A percentile compares a stretch with the other conserved stretches of the same genome.
Conservation (phyloP, 257 asterid genomes). For the Prunella vulgaris region DNA sequence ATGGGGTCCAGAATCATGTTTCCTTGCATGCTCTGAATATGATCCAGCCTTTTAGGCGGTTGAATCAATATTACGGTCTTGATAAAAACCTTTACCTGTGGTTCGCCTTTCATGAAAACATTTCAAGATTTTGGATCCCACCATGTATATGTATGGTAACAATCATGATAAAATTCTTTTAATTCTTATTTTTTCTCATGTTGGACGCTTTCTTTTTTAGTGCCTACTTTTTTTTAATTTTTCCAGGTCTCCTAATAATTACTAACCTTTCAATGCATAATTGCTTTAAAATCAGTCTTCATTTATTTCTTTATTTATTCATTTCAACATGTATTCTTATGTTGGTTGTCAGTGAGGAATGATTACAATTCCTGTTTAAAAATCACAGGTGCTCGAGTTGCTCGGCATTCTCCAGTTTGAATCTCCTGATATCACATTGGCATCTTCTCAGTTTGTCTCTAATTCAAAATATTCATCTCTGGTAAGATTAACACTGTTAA, state of each 20-base stretch:
- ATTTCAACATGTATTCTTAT: background rate
- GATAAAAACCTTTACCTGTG: background rate
- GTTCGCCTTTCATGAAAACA: background rate
- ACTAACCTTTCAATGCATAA: background rate
- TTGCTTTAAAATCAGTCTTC: background rate
- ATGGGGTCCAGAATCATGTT: too few relatives aligned
- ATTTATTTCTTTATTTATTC: background rate
- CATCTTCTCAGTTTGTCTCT: slow-evolving; percentile 69
- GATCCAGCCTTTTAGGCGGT: background rate
- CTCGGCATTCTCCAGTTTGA: slow-evolving; percentile 83
- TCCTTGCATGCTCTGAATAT: too few relatives aligned
- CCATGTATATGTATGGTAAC: background rate
- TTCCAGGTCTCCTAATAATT: background rate
- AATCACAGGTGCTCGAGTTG: slow-evolving; percentile 65
- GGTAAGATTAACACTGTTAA: slow-evolving; percentile 44
- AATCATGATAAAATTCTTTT: too few relatives aligned
- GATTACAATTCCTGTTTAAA: slow-evolving; percentile 10
- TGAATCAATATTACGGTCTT: background rate
- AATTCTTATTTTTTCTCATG: background rate
- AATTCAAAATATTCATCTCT: slow-evolving; percentile 57
- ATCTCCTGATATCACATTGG: slow-evolving; percentile 61
- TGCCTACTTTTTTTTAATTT: background rate
- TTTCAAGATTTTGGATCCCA: background rate
- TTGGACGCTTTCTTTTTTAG: background rate
- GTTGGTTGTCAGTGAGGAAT: slow-evolving; percentile 1